Evolutionary conservation across 2,329 filamentous ascomycete species (phyloP).

Genomic region (Trichoderma endophyticum): DNA sequence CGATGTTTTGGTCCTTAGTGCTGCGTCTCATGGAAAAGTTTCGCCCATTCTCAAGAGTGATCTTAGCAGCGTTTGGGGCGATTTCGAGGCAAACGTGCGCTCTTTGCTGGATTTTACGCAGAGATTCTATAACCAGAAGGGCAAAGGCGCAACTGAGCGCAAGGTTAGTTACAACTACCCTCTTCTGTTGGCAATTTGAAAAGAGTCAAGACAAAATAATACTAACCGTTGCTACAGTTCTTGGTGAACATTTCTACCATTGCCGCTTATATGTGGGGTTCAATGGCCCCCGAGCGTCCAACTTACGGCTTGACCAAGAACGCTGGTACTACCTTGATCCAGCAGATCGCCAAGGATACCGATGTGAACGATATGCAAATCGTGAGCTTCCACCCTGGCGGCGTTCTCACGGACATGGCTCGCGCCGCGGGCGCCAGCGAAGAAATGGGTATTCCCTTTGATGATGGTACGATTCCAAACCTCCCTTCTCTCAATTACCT

Average conservation of each 20-base stretch:
- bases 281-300: slow-evolving; percentile 21
- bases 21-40: slow-evolving; percentile 19
- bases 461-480: neutral
- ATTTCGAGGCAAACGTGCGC: slow-evolving; percentile 22
- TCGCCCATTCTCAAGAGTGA: slow-evolving; percentile 20
- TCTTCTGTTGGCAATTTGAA: neutral
- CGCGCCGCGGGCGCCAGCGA: slow-evolving; percentile 21
- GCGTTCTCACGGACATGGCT: slow-evolving; percentile 28
- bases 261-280: slow-evolving; percentile 18
- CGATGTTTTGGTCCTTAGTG: slow-evolving; percentile 32
- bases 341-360: slow-evolving; percentile 38
- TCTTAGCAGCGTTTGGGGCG: slow-evolving; percentile 15
- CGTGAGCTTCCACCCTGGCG: slow-evolving; percentile 27
- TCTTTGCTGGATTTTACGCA: slow-evolving; percentile 21
- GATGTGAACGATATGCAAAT: slow-evolving; percentile 27
- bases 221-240: neutral
- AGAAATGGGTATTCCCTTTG: slow-evolving; percentile 17
- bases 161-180: slow-evolving; percentile 10
- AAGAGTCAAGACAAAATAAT: neutral
- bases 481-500: neutral
- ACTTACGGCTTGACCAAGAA: slow-evolving; percentile 40
- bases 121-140: slow-evolving; percentile 22
- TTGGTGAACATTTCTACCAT: slow-evolving; percentile 22
- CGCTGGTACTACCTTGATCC: slow-evolving; percentile 34
- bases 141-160: neutral